These are phyloP conservation scores for Lactarius hatsudake DNA, from an alignment of 768 basidiomycete species.

Conservation along the genomic window DNA sequence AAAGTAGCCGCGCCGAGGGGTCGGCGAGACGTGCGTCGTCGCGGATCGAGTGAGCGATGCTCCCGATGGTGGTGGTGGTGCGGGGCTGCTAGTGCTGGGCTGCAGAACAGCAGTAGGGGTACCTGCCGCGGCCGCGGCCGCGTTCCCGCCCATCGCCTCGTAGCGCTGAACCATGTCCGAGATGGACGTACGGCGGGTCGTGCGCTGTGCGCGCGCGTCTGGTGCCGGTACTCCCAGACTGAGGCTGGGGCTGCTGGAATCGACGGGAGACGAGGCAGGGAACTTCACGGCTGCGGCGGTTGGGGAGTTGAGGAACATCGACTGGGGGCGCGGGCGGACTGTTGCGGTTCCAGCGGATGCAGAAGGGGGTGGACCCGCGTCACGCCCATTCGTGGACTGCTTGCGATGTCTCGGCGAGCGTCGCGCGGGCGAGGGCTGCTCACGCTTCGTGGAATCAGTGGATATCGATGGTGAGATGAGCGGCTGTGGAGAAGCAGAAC, in stretches of 20 bases:
- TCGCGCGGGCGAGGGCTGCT: conserved; percentile 5
- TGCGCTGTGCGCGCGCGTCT: conserved; percentile 41
- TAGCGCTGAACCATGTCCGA: conserved; percentile 84
- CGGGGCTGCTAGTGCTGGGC: neutral
- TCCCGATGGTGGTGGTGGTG: neutral
- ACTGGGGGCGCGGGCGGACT: conserved; percentile 59
- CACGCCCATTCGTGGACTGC: conserved; percentile 20
- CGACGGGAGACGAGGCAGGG: neutral
- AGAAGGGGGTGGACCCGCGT: conserved; percentile 12
- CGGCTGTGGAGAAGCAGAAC: conserved; percentile 23
- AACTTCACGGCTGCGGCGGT: conserved; percentile 40
- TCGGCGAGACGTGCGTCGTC: conserved; percentile 6
- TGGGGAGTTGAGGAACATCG: conserved; percentile 70
- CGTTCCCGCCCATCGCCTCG: conserved; percentile 55
- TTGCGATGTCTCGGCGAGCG: conserved; percentile 20
- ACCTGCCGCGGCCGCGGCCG: neutral
- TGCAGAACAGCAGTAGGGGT: conserved; percentile 8
- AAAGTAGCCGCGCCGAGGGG: conserved; percentile 18
- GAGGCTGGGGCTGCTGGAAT: conserved; percentile 23
- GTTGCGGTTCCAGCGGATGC: conserved; percentile 1
- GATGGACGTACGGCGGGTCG: conserved; percentile 68
- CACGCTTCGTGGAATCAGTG: conserved; percentile 8
- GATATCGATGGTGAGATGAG: conserved; percentile 18
- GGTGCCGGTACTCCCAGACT: conserved; percentile 46
- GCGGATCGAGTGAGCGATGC: conserved; percentile 9